Evolutionary conservation across 2,329 filamentous ascomycete species (phyloP).

Genomic region (Aspergillus aculeatinus): DNA sequence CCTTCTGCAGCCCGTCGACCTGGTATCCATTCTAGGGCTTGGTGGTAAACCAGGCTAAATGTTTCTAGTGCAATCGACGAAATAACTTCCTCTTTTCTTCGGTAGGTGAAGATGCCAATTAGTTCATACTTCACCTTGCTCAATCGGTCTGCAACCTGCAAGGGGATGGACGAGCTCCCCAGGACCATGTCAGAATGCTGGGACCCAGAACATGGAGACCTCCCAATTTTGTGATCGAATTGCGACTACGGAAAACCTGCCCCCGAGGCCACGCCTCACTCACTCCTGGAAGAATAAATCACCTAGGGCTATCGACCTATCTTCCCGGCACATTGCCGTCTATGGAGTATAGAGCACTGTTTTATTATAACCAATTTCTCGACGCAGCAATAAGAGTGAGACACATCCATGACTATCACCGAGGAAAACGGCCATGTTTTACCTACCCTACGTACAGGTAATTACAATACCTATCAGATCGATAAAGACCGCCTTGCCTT

Average conservation of each 20-base stretch:
- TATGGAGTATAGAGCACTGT: too few relatives aligned
- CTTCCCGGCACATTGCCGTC: not conserved
- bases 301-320: not conserved
- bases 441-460: not conserved
- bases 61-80: too few relatives aligned
- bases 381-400: not conserved
- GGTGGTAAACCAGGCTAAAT: too few relatives aligned
- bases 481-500: not conserved
- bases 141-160: not conserved
- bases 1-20: not conserved
- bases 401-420: not conserved
- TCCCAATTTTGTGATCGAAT: not conserved
- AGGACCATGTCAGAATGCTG: not conserved
- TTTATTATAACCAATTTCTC: not conserved
- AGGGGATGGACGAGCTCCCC: not conserved
- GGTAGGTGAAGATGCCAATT: not conserved
- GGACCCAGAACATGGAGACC: not conserved
- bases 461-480: not conserved
- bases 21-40: too few relatives aligned
- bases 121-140: not conserved
- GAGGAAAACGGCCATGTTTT: not conserved
- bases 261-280: not conserved
- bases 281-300: too few relatives aligned
- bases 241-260: not conserved
- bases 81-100: not conserved